Percentiles rank a stretch among this genome's conserved stretches.
Conservation (phyloP, 225 moss, liverwort and hornwort species). For the Pseudisothecium myosuroides region DNA sequence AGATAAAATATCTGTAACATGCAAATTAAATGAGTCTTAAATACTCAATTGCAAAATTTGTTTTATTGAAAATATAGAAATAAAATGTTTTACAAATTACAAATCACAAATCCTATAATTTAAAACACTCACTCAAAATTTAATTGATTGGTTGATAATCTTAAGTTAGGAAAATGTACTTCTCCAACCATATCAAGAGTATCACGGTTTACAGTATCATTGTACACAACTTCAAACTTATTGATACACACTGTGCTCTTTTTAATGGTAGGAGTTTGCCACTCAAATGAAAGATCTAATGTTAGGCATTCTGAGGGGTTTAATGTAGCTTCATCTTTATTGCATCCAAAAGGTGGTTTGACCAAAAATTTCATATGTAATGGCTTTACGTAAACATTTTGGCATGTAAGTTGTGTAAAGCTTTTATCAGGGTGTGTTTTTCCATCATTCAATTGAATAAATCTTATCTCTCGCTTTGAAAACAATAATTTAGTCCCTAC, state of each 20-base stretch:
- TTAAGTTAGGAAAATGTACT: conserved; percentile 63
- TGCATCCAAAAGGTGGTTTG: conserved; percentile 45
- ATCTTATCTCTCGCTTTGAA: conserved; percentile 32
- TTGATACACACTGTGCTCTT: conserved; percentile 6
- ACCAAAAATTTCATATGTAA: background rate
- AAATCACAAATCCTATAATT: too few species aligned
- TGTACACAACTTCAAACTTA: conserved; percentile 53
- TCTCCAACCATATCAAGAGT: conserved; percentile 53
- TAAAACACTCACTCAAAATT: conserved; percentile 59
- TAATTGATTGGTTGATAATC: conserved; percentile 39
- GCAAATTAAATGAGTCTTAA: background rate
- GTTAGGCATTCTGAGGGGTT: conserved; percentile 45
- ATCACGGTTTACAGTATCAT: conserved; percentile 32
- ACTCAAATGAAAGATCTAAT: conserved; percentile 55
- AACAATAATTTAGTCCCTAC: conserved; percentile 47
- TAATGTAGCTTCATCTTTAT: conserved; percentile 23
- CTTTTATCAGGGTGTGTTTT: conserved; percentile 23
- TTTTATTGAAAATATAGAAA: too few species aligned
- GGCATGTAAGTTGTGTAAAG: conserved; percentile 44
- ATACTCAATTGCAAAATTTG: background rate
- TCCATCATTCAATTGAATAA: conserved; percentile 72
- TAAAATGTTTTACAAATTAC: too few species aligned
- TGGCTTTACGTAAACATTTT: conserved; percentile 19
- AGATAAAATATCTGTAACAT: background rate
- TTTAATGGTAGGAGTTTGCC: conserved; percentile 54